Evolutionary conservation across 2,329 filamentous ascomycete species (phyloP).

Genomic region (Cladosporium oxysporum): DNA sequence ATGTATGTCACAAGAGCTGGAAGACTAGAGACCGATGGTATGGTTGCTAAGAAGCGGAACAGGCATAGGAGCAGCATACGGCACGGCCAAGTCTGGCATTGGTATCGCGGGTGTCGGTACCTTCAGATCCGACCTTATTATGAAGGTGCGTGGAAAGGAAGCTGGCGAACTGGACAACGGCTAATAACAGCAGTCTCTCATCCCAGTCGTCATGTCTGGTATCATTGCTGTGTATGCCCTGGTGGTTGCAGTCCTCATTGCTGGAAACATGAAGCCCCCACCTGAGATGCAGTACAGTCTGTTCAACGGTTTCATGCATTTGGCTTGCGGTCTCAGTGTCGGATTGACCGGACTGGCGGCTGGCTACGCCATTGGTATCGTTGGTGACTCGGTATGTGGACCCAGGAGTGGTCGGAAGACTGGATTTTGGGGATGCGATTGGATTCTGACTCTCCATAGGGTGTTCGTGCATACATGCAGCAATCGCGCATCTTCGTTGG

Average conservation of each 20-base stretch:
- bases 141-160: conserved; percentile 66
- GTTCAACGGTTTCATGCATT: conserved; percentile 91
- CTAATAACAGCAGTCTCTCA: conserved; percentile 64
- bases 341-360: conserved; percentile 90
- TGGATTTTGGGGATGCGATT: background rate
- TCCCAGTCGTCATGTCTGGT: conserved; percentile 96
- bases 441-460: conserved; percentile 44
- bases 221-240: conserved; percentile 98
- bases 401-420: background rate
- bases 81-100: conserved; percentile 85
- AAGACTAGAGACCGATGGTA: conserved; percentile 29
- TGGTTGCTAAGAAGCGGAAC: conserved; percentile 32
- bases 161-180: background rate
- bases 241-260: conserved; percentile 94
- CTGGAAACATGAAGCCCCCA: conserved; percentile 79
- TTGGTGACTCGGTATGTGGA: conserved; percentile 75
- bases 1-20: conserved; percentile 57
- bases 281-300: conserved; percentile 71
- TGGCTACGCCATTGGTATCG: conserved; percentile 93
- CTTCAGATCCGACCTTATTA: conserved; percentile 83
- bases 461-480: conserved; percentile 92
- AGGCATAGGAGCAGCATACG: conserved; percentile 78
- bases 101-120: conserved; percentile 84
- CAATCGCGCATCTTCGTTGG: conserved; percentile 96
- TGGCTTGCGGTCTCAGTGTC: conserved; percentile 86